These are phyloP conservation scores for Verruconis gallopava DNA, from an alignment of 2,329 filamentous ascomycete genomes.

Conservation along the genomic window DNA sequence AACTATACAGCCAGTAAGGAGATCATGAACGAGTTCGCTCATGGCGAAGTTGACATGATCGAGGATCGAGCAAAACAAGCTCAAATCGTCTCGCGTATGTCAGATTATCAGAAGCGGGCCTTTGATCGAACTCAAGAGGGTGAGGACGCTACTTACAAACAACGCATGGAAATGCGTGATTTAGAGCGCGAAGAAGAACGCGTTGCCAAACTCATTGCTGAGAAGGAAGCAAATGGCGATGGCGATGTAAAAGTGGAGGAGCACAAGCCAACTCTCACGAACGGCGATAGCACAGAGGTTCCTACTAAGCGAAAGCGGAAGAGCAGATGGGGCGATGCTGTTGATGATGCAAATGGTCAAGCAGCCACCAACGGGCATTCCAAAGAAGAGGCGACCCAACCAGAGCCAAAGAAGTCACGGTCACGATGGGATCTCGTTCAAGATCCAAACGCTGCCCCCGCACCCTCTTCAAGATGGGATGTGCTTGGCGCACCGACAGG, in stretches of 20 bases:
- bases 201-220: constrained; percentile 65
- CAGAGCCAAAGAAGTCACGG: constrained; percentile 42
- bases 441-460: constrained; percentile 44
- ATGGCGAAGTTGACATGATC: constrained; percentile 81
- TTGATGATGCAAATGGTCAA: constrained; percentile 31
- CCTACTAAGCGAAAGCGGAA: constrained; percentile 63
- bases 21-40: constrained; percentile 89
- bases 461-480: constrained; percentile 52
- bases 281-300: constrained; percentile 39
- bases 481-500: constrained; percentile 20
- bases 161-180: constrained; percentile 82
- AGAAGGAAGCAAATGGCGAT: constrained; percentile 48
- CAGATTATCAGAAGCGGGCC: constrained; percentile 92
- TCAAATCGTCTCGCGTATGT: constrained; percentile 84
- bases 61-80: constrained; percentile 78
- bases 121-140: constrained; percentile 62
- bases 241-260: constrained; percentile 35
- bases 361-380: constrained; percentile 35
- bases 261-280: constrained; percentile 60
- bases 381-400: constrained; percentile 52
- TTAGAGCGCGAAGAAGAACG: constrained; percentile 88
- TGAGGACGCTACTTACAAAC: constrained; percentile 71
- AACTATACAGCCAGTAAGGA: constrained; percentile 90
- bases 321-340: constrained; percentile 86
- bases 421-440: constrained; percentile 86